These are phyloP conservation scores for Backusella tuberculispora DNA, from an alignment of 192 early-diverging fungal species.

Conservation along the genomic window DNA sequence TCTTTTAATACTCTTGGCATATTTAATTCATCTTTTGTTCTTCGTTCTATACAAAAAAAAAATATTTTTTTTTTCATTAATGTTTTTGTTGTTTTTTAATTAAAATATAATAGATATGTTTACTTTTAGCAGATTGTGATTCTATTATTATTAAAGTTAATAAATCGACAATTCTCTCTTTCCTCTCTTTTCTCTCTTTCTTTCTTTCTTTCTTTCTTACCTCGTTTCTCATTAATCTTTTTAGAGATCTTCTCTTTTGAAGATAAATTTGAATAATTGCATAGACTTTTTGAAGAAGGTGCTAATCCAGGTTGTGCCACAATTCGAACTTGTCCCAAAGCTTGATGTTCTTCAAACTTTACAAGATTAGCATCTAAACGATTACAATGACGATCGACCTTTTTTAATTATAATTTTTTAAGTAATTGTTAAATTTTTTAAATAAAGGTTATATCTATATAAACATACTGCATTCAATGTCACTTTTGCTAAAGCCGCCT, in stretches of 20 bases:
- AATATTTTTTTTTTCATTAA: background rate
- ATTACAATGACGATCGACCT: constrained; percentile 32
- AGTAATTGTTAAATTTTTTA: background rate
- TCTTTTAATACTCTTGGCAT: constrained; percentile 28
- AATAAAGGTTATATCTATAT: too few relatives aligned
- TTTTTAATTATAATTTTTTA: background rate
- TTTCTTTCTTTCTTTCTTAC: constrained; percentile 29
- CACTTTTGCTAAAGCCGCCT: constrained; percentile 87
- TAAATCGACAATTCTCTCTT: background rate
- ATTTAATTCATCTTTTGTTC: constrained; percentile 29
- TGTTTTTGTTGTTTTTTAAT: too few relatives aligned
- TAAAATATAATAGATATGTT: background rate
- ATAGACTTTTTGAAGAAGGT: constrained; percentile 20
- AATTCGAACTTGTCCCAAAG: constrained; percentile 21
- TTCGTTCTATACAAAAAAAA: constrained; percentile 15
- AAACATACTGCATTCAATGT: constrained; percentile 85
- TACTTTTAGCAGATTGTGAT: constrained; percentile 15
- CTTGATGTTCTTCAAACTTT: constrained; percentile 27
- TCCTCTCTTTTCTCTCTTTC: constrained; percentile 45
- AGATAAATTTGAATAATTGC: constrained; percentile 13
- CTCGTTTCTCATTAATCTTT: constrained; percentile 27
- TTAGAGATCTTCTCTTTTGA: constrained; percentile 34
- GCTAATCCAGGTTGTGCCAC: constrained; percentile 16
- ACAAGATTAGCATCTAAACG: constrained; percentile 30
- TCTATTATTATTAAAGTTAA: background rate